Evolutionary conservation across 805 yeast species (phyloP).

Genomic region (Kodamaea fukazawae): DNA sequence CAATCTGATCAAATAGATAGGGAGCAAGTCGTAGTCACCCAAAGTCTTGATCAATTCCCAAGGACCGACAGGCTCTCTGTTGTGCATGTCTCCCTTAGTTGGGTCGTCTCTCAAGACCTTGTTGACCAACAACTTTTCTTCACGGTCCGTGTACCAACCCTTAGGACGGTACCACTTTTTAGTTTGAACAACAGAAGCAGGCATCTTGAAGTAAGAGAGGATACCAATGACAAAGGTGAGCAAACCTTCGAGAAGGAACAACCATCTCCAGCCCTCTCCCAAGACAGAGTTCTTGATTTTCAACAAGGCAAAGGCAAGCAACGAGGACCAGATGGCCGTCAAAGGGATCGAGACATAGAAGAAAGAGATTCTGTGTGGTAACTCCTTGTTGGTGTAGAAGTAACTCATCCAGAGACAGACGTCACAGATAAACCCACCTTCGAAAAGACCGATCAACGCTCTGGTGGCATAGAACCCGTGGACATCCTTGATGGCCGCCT

Average conservation of each 20-base stretch:
- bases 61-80: constrained; percentile 24
- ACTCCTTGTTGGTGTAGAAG: constrained; percentile 59
- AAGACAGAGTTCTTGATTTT: constrained; percentile 29
- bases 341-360: constrained; percentile 58
- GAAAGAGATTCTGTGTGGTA: constrained; percentile 55
- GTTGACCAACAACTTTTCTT: constrained; percentile 29
- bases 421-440: constrained; percentile 51
- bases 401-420: constrained; percentile 61
- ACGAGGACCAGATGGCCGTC: constrained; percentile 45
- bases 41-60: constrained; percentile 18
- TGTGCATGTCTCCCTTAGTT: constrained; percentile 30
- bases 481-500: constrained; percentile 17
- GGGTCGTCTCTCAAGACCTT: constrained; percentile 31
- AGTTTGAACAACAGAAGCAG: constrained; percentile 47
- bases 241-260: constrained; percentile 23
- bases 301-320: constrained; percentile 52
- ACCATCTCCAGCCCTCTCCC: constrained; percentile 26
- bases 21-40: constrained; percentile 27
- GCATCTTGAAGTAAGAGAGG: constrained; percentile 40
- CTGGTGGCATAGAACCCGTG: constrained; percentile 21
- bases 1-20: constrained; percentile 24
- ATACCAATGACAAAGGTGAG: constrained; percentile 21
- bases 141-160: constrained; percentile 30
- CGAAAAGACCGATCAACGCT: constrained; percentile 22
- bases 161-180: constrained; percentile 18